Conservation (phyloP, 2,329 filamentous ascomycete genomes). For the Monilinia fructigena region DNA sequence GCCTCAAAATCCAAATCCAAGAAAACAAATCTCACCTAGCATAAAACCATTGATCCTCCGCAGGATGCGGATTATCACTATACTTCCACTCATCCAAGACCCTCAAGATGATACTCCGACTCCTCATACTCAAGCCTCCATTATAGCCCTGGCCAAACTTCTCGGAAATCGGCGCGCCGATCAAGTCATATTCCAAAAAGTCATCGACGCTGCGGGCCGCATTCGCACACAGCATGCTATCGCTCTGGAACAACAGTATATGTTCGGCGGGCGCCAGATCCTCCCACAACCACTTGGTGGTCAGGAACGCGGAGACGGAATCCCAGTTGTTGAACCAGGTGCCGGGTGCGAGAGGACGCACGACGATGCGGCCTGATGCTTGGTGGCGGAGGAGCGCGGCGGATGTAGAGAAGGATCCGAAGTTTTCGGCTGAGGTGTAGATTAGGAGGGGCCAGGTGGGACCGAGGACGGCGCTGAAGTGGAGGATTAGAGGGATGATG, state of each 20-base stretch:
- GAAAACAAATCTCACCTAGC: conserved; percentile 29
- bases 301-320: conserved; percentile 42
- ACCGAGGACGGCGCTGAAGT: conserved; percentile 45
- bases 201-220: conserved; percentile 40
- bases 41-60: conserved; percentile 40
- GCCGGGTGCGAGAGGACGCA: conserved; percentile 42
- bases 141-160: conserved; percentile 40
- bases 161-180: conserved; percentile 41
- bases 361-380: conserved; percentile 38
- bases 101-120: conserved; percentile 39
- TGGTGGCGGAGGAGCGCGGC: conserved; percentile 43
- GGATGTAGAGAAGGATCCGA: conserved; percentile 39
- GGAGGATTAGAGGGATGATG: conserved; percentile 43
- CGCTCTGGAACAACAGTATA: conserved; percentile 41
- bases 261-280: conserved; percentile 39
- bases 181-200: conserved; percentile 42
- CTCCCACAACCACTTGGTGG: conserved; percentile 41
- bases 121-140: conserved; percentile 43
- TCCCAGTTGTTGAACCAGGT: conserved; percentile 41
- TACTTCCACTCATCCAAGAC: conserved; percentile 37
- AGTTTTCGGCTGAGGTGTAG: conserved; percentile 41
- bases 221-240: conserved; percentile 42
- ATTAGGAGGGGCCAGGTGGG: conserved; percentile 48
- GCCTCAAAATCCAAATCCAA: background rate
- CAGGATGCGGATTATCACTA: conserved; percentile 30